Base-by-base conservation (phyloP, 306 rosid genomes). In the Cicer judaicum region DNA sequence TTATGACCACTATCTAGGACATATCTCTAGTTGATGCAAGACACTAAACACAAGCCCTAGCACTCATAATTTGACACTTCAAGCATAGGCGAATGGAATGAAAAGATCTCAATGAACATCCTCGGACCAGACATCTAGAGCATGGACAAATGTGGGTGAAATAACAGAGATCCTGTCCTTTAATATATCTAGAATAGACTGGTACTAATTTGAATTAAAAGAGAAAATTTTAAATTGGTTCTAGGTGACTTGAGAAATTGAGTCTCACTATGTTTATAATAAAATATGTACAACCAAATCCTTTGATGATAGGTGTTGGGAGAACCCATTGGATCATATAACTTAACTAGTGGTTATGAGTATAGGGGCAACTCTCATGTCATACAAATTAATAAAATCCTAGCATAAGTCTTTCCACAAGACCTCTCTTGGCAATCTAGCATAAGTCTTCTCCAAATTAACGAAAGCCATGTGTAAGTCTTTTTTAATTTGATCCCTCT, bases 331-430 rank as follows among this genome's bases (percentile, higher is more conserved):
- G 15, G 38, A 5, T 21, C 14, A 56, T 56, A 56, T 5, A 8
- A 56, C 63, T 56, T 56, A 56, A 19, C 21, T 56, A 10, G 63
- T 56, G 38, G 62, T 19, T 19, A 19, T 55, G 62, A 21, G 39
- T 21, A 40, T 29, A 14, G 7, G 54, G 59, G 59, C 39, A 55
- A 55, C 62, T 19, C 62, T 19, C 62, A 4, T 9, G 39, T 7
- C 60, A 60, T 29, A 29, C 34, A 29, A 29, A 29, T 29, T 29
- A 29, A 29, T 29, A 0, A 29, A 29, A 29, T 29, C 34, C 34
- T 29, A 29, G 34, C 34, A 29, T 29, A 29, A 29, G 34, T 29
- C 34, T 29, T 29, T 29, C 34, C 34, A 29, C 34, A 29, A 29
- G 34, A 29, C 34, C 34, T 29, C 34, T 29, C 34, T 29, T 29